Base-by-base conservation (phyloP, 2,329 filamentous ascomycete genomes). In the Trichoderma cornu-damae region DNA sequence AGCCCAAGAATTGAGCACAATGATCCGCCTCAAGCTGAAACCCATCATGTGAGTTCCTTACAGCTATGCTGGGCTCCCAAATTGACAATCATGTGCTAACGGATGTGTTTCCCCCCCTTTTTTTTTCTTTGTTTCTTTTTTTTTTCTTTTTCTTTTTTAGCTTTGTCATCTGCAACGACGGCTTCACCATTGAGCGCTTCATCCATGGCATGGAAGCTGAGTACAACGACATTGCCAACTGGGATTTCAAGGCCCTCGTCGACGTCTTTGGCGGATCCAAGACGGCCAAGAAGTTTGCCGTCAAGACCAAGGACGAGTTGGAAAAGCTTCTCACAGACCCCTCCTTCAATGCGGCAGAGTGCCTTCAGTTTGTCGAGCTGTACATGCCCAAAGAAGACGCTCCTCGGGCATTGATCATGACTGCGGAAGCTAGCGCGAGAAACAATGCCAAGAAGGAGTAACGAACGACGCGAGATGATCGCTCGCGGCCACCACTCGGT, bases 101-200 rank as follows among this genome's bases (percentile, higher is more conserved):
- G n/a, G n/a, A n/a, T n/a, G n/a, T n/a, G n/a, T n/a, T n/a, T n/a
- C n/a, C n/a, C n/a, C n/a, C n/a, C n/a, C n/a, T n/a, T n/a, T n/a
- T n/a, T n/a, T n/a, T n/a, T n/a, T n/a, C n/a, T n/a, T n/a, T n/a
- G n/a, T n/a, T n/a, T n/a, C n/a, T n/a, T n/a, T n/a, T n/a, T n/a
- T n/a, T n/a, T n/a, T n/a, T n/a, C n/a, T n/a, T n/a, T n/a, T n/a
- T n/a, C n/a, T n/a, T n/a, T 11, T 56, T 20, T 44, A 84, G 82
- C 61, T 93, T 96, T 69, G 79, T 94, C 61, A 87, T 96, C 63
- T 90, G 88, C 78, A 95, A 95, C 69, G 84, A 92, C 38, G 91
- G 91, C 9, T 96, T 89, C 74, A 94, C 90, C 8, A 94, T 95
- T 69, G 91, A 96, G 74, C 84, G 91, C 28, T 88, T 84, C 70